A percentile compares a stretch with the other conserved stretches of the same genome.
phyloP scores from a whole-genome alignment of 2,329 filamentous ascomycete species.

The Aureobasidium sp. region DNA sequence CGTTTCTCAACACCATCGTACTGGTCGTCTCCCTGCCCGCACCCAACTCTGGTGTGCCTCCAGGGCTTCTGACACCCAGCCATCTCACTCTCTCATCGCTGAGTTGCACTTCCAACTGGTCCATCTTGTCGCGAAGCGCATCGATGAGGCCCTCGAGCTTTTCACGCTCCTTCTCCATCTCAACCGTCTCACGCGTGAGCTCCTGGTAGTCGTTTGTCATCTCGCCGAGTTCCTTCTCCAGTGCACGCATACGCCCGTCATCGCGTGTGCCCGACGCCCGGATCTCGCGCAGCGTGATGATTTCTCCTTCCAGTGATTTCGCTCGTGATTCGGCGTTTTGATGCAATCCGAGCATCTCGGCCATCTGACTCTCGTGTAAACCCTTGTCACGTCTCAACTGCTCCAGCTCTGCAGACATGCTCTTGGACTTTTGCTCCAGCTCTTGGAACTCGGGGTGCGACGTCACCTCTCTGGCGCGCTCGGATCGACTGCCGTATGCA shows the following conservation, averaged over 20 bases:
- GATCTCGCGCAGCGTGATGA: background rate
- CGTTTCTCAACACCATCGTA: slow-evolving; percentile 59
- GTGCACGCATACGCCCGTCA: slow-evolving; percentile 29
- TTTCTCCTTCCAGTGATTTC: slow-evolving; percentile 22
- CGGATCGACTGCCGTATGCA: slow-evolving; percentile 72
- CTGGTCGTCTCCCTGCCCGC: slow-evolving; percentile 48
- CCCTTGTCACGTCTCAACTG: slow-evolving; percentile 31
- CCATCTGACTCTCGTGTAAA: slow-evolving; percentile 33
- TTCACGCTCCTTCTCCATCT: slow-evolving; percentile 63
- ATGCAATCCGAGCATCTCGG: slow-evolving; percentile 27
- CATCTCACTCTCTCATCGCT: slow-evolving; percentile 59
- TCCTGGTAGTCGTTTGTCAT: slow-evolving; percentile 62
- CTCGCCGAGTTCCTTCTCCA: slow-evolving; percentile 58
- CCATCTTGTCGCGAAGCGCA: slow-evolving; percentile 52
- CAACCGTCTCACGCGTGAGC: slow-evolving; percentile 60
- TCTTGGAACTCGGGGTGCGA: slow-evolving; percentile 46
- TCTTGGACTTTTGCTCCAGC: slow-evolving; percentile 1
- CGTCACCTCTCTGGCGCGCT: slow-evolving; percentile 58
- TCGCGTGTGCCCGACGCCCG: slow-evolving; percentile 2
- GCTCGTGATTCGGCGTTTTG: slow-evolving; percentile 24
- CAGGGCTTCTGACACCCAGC: slow-evolving; percentile 52
- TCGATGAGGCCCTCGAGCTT: slow-evolving; percentile 56
- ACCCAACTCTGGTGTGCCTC: slow-evolving; percentile 28
- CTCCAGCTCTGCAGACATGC: slow-evolving; percentile 34
- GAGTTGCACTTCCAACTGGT: slow-evolving; percentile 54